phyloP scores from a whole-genome alignment of 768 basidiomycete genomes.

The Suillus fuscotomentosus region DNA sequence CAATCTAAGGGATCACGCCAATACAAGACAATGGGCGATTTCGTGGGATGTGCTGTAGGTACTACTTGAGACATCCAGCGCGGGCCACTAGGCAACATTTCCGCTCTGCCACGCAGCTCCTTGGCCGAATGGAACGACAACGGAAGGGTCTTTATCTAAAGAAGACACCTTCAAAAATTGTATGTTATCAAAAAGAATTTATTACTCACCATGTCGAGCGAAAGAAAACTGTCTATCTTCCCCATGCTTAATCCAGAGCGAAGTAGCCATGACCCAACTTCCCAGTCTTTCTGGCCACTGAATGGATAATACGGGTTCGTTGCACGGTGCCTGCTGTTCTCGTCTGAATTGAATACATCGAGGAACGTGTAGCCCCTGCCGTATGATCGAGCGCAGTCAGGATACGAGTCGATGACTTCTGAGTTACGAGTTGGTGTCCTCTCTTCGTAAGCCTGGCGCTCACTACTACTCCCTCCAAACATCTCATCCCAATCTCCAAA shows the following conservation, averaged over 20 bases:
- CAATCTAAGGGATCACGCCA: slow-evolving; percentile 27
- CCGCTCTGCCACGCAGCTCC: slow-evolving; percentile 17
- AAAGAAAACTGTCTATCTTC: slow-evolving; percentile 26
- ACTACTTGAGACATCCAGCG: slow-evolving; percentile 17
- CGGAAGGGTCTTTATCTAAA: slow-evolving; percentile 4
- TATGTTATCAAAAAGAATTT: background rate
- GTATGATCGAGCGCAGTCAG: no score
- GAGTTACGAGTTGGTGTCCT: no score
- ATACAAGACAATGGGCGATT: slow-evolving; percentile 19
- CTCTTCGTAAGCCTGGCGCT: no score
- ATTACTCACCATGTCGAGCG: slow-evolving; percentile 6
- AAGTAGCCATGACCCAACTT: background rate
- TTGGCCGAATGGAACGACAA: slow-evolving; percentile 26
- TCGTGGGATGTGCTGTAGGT: slow-evolving; percentile 15
- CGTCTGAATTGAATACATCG: background rate
- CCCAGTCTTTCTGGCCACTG: no score
- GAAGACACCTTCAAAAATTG: background rate
- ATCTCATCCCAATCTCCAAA: no score
- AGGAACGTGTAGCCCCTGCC: background rate
- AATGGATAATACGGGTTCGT: no score
- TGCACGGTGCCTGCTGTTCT: no score
- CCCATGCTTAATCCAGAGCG: slow-evolving; percentile 29
- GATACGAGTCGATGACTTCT: no score
- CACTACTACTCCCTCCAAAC: no score
- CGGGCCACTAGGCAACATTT: slow-evolving; percentile 21